Conservation (phyloP, 1,284 basidiomycete genomes). For the Leucoagaricus sp. region DNA sequence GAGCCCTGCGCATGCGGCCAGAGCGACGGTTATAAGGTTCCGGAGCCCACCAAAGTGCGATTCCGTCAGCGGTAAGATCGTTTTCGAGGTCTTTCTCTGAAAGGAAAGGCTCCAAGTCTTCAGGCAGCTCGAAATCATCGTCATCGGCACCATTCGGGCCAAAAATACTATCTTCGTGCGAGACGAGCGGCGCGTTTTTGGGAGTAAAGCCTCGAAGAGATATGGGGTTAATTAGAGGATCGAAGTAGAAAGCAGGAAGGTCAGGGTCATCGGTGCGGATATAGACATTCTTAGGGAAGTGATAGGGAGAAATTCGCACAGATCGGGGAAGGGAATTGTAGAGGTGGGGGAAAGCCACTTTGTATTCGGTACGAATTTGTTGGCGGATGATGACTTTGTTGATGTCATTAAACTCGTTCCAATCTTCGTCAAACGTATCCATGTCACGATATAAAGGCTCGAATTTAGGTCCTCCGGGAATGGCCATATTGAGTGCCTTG, state of each 20-base stretch:
- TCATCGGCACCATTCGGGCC: slow-evolving; percentile 84
- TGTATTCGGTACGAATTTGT: slow-evolving; percentile 98
- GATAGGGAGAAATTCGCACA: slow-evolving; percentile 91
- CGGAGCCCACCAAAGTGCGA: slow-evolving; percentile 98
- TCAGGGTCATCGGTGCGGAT: slow-evolving; percentile 99
- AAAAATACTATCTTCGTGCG: slow-evolving; percentile 93
- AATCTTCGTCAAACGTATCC: slow-evolving; percentile 98
- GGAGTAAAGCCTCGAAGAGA: slow-evolving; percentile 84
- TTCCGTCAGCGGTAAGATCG: slow-evolving; percentile 94
- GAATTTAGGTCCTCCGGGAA: slow-evolving; percentile 98
- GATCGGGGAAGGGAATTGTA: slow-evolving; percentile 98
- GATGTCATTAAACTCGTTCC: slow-evolving; percentile 99
- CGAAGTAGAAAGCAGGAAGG: slow-evolving; percentile 99
- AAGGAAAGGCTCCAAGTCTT: slow-evolving; percentile 83
- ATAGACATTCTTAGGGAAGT: slow-evolving; percentile 96
- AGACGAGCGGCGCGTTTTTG: slow-evolving; percentile 80
- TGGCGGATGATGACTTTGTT: slow-evolving; percentile 99
- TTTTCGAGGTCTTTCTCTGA: slow-evolving; percentile 82
- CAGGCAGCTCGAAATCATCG: slow-evolving; percentile 89
- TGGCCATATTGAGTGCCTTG: slow-evolving; percentile 97
- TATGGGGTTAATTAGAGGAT: slow-evolving; percentile 97
- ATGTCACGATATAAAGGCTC: slow-evolving; percentile 95
- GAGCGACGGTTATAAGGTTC: slow-evolving; percentile 95
- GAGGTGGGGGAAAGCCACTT: slow-evolving; percentile 98
- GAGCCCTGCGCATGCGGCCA: slow-evolving; percentile 90